Percentiles rank a stretch among this genome's conserved stretches.
Evolutionary conservation across 371 early-diverging fungal species (phyloP).

Genomic region (Sporodiniella umbellata): DNA sequence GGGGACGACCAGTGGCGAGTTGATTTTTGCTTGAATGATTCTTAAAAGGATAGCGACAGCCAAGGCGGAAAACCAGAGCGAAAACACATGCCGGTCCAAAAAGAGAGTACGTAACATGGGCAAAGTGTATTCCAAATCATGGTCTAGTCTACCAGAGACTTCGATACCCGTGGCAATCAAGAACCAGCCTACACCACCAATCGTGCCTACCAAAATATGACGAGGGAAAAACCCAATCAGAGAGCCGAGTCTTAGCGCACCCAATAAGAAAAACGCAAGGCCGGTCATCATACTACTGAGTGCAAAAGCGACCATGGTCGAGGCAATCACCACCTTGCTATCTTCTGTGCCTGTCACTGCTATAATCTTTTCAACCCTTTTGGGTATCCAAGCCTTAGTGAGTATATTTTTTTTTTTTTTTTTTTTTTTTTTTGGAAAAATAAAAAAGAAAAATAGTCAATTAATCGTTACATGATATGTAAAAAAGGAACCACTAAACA

Average conservation of each 20-base stretch:
- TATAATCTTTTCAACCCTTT: slow-evolving; percentile 69
- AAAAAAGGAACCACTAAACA: slow-evolving; percentile 78
- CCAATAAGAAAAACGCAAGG: slow-evolving; percentile 81
- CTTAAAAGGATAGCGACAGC: slow-evolving; percentile 68
- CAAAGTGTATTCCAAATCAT: slow-evolving; percentile 46
- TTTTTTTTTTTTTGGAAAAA: no score
- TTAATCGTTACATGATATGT: slow-evolving; percentile 87
- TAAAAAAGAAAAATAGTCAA: background rate
- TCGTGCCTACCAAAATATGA: slow-evolving; percentile 93
- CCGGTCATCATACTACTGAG: slow-evolving; percentile 85
- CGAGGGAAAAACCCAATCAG: slow-evolving; percentile 92
- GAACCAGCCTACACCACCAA: slow-evolving; percentile 95
- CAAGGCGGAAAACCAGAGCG: slow-evolving; percentile 80
- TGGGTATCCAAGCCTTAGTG: no score
- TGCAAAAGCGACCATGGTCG: slow-evolving; percentile 88
- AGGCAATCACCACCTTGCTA: slow-evolving; percentile 73
- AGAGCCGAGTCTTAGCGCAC: slow-evolving; percentile 76
- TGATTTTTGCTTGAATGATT: slow-evolving; percentile 36
- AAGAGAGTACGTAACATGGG: slow-evolving; percentile 59
- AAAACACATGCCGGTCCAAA: slow-evolving; percentile 52
- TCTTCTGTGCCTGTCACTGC: slow-evolving; percentile 54
- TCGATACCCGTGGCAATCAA: slow-evolving; percentile 89
- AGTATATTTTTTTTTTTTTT: no score
- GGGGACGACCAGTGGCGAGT: slow-evolving; percentile 80
- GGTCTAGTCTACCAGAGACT: slow-evolving; percentile 71